A percentile compares a stretch with the other conserved stretches of the same genome.
Evolutionary conservation across 768 basidiomycete genomes (phyloP).

Genomic region (Boletus vinaceobasis): DNA sequence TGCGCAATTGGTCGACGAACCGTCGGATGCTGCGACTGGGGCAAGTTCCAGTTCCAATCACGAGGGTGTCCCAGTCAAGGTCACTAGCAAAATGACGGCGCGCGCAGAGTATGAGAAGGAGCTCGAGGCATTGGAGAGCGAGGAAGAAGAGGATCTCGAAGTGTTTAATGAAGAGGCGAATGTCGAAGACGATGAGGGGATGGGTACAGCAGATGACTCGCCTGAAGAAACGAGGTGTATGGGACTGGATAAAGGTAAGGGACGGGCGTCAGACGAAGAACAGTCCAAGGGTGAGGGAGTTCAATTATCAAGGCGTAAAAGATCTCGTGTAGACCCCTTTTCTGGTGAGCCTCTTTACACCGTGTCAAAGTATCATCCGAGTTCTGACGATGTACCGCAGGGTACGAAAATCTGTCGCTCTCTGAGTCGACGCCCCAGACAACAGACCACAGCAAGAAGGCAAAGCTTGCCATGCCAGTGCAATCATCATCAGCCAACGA

Average conservation of each 20-base stretch:
- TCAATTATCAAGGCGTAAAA: conserved; percentile 41
- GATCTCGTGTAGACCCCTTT: conserved; percentile 61
- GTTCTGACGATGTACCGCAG: conserved; percentile 19
- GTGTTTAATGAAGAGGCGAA: conserved; percentile 32
- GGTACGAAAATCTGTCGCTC: conserved; percentile 26
- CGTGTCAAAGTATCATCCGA: background rate
- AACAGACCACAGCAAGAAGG: conserved; percentile 9
- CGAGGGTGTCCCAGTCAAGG: conserved; percentile 45
- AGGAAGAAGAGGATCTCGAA: conserved; percentile 41
- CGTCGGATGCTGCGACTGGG: conserved; percentile 7
- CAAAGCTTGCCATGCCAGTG: background rate
- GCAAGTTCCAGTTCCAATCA: conserved; percentile 11
- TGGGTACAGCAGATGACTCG: conserved; percentile 2
- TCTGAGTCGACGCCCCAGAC: background rate
- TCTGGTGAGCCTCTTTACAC: conserved; percentile 42
- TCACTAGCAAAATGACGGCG: conserved; percentile 73
- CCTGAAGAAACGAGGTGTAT: conserved; percentile 1
- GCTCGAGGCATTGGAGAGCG: conserved; percentile 41
- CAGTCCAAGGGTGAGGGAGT: conserved; percentile 7
- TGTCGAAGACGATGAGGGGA: conserved; percentile 5
- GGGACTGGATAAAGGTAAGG: conserved; percentile 37
- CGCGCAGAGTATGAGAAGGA: conserved; percentile 64
- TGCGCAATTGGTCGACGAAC: conserved; percentile 32
- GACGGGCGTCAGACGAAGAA: conserved; percentile 33
- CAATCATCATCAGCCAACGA: background rate